These are phyloP conservation scores for Monilinia laxa DNA, from an alignment of 2,329 filamentous ascomycete genomes.

Conservation along the genomic window DNA sequence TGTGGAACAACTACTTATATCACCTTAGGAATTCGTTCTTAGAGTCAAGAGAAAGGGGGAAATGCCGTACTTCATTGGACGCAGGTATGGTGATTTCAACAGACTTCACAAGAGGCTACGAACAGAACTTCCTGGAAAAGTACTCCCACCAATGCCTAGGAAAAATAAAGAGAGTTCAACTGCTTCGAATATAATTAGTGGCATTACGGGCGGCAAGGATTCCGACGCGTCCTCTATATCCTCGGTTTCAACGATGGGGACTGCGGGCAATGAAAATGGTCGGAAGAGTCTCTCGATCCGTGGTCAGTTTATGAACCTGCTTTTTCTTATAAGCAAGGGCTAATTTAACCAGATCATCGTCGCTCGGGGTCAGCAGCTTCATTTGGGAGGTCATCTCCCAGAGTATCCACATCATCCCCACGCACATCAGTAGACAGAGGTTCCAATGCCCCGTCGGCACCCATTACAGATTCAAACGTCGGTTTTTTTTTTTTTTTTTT, in stretches of 20 bases:
- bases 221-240: conserved; percentile 79
- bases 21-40: conserved; percentile 75
- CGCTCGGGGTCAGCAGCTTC: conserved; percentile 25
- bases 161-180: conserved; percentile 86
- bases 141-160: conserved; percentile 79
- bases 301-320: conserved; percentile 38
- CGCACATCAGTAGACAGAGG: conserved; percentile 23
- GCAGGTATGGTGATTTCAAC: conserved; percentile 85
- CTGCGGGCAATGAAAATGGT: conserved; percentile 26
- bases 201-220: conserved; percentile 54
- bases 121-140: conserved; percentile 84
- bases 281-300: conserved; percentile 46
- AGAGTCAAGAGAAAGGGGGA: conserved; percentile 77
- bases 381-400: conserved; percentile 21
- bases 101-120: conserved; percentile 76
- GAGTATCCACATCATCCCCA: conserved; percentile 16
- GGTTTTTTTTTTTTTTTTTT: conserved; percentile 22
- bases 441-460: conserved; percentile 2
- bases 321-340: conserved; percentile 10
- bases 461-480: conserved; percentile 17
- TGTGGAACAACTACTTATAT: conserved; percentile 19
- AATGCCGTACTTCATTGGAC: conserved; percentile 74
- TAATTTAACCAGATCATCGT: conserved; percentile 28
- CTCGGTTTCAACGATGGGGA: conserved; percentile 39
- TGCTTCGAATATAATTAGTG: conserved; percentile 55